Evolutionary conservation across 2,329 filamentous ascomycete species (phyloP).

Genomic region (Fusarium pilosicola): DNA sequence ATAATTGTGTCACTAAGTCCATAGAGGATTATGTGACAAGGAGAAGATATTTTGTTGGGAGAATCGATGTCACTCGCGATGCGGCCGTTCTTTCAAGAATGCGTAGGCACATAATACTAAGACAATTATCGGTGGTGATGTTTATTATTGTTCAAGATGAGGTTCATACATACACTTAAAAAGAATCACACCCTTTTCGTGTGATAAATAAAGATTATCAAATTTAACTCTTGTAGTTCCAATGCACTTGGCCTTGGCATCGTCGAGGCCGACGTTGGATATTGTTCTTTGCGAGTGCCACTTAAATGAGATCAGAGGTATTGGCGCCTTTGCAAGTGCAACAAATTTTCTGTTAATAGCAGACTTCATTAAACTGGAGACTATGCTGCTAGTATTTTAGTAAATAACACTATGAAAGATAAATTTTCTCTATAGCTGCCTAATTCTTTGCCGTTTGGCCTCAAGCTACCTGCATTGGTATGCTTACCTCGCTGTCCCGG

Average conservation of each 20-base stretch:
- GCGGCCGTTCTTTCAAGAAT: neutral
- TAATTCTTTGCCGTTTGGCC: neutral
- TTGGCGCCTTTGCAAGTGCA: neutral
- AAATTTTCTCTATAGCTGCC: accelerated
- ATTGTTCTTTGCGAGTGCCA: no score
- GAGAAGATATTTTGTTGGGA: accelerated
- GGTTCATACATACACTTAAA: neutral
- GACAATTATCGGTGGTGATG: neutral
- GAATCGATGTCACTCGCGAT: neutral
- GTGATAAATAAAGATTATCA: accelerated
- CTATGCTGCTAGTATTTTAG: accelerated
- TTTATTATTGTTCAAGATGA: neutral
- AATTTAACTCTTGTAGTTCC: accelerated
- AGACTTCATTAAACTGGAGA: accelerated
- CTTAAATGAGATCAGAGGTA: accelerated
- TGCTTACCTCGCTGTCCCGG: neutral
- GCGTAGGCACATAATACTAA: no score
- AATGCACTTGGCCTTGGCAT: neutral
- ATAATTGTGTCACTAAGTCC: no score
- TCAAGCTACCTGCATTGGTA: neutral
- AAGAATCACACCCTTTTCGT: neutral
- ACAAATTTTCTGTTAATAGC: accelerated
- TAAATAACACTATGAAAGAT: no score
- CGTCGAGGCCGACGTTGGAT: neutral
- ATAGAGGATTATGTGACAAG: accelerated